Percentiles rank a stretch among this genome's conserved stretches.
Evolutionary conservation across 2,329 filamentous ascomycete genomes (phyloP).

Genomic region (Chaetomiaceae sp.): DNA sequence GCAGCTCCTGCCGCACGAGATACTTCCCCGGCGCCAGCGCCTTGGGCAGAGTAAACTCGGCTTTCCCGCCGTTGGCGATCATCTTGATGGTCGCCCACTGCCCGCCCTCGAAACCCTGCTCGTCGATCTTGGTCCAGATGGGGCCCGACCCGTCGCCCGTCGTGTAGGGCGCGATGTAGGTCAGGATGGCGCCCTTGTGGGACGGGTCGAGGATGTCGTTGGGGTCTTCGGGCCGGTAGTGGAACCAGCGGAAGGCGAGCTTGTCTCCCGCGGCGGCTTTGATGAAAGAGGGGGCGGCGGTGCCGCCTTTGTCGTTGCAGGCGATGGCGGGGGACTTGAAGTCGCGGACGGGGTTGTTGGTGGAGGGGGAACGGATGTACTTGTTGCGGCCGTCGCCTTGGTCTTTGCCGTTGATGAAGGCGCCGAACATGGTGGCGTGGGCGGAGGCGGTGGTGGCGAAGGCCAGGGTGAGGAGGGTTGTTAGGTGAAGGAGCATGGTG

Average conservation of each 20-base stretch:
- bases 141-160: conserved; percentile 31
- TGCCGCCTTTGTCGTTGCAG: conserved; percentile 37
- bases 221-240: conserved; percentile 33
- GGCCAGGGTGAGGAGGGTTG: conserved; percentile 32
- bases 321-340: conserved; percentile 33
- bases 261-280: conserved; percentile 32
- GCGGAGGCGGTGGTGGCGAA: conserved; percentile 37
- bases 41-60: conserved; percentile 29
- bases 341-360: conserved; percentile 33
- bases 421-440: conserved; percentile 43
- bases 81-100: conserved; percentile 28
- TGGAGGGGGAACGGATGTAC: conserved; percentile 41
- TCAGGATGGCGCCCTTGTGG: conserved; percentile 33
- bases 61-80: conserved; percentile 22
- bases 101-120: conserved; percentile 34
- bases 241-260: conserved; percentile 36
- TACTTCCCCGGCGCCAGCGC: conserved; percentile 27
- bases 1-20: conserved; percentile 34
- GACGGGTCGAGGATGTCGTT: conserved; percentile 29
- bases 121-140: conserved; percentile 38
- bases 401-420: conserved; percentile 45
- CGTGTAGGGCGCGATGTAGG: conserved; percentile 36
- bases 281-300: conserved; percentile 32
- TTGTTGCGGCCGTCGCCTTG: conserved; percentile 37
- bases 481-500: conserved; percentile 34